A percentile compares a stretch with the other conserved stretches of the same genome.
Conservation (phyloP, 2,329 filamentous ascomycete species). For the Coniochaeta ligniaria region DNA sequence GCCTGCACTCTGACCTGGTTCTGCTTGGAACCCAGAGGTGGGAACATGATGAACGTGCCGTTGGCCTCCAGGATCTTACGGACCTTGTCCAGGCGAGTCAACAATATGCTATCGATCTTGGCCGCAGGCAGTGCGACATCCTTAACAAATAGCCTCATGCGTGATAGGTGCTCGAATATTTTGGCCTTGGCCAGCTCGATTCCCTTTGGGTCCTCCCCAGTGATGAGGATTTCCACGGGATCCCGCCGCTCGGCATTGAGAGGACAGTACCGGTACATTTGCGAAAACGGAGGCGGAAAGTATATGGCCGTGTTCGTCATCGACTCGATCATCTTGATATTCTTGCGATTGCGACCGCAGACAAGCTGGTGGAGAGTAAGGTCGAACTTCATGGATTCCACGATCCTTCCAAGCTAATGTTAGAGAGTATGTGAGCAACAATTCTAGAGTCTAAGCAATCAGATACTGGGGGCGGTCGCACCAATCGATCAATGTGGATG, state of each 20-base stretch:
- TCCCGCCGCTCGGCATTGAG: constrained; percentile 74
- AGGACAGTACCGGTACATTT: constrained; percentile 84
- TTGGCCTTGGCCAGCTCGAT: constrained; percentile 88
- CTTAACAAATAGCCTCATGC: constrained; percentile 81
- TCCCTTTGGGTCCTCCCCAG: constrained; percentile 75
- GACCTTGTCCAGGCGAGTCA: constrained; percentile 89
- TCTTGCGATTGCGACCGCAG: constrained; percentile 89
- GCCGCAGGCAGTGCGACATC: constrained; percentile 82
- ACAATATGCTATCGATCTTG: constrained; percentile 91
- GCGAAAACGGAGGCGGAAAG: constrained; percentile 90
- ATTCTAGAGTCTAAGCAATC: neutral
- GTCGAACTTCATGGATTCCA: constrained; percentile 77
- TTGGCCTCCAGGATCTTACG: constrained; percentile 97
- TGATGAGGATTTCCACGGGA: constrained; percentile 90
- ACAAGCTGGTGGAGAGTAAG: constrained; percentile 84
- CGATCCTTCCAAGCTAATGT: constrained; percentile 58
- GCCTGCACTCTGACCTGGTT: constrained; percentile 86
- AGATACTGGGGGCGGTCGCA: constrained; percentile 33
- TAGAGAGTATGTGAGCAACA: neutral
- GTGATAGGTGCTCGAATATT: constrained; percentile 75
- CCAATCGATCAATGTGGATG: constrained; percentile 95
- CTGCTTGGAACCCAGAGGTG: constrained; percentile 76
- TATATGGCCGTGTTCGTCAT: constrained; percentile 95
- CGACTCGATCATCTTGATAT: constrained; percentile 96
- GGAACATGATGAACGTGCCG: constrained; percentile 90